Evolutionary conservation across 2,329 filamentous ascomycete species (phyloP).

Genomic region (Colletotrichum shisoi): DNA sequence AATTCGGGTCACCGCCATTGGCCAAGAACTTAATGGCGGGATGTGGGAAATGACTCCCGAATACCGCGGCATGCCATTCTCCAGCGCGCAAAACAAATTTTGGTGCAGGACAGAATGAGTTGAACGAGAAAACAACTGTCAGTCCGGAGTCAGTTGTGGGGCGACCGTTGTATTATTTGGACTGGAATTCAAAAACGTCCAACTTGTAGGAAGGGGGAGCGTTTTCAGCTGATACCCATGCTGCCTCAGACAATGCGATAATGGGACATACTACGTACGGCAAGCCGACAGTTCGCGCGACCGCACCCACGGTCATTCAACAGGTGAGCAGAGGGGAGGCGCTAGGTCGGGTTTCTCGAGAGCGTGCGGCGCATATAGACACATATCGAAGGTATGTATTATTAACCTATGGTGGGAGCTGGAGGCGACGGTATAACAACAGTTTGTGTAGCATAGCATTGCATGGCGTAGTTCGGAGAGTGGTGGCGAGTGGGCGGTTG

Average conservation of each 20-base stretch:
- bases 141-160: not conserved
- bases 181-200: not conserved
- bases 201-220: conserved; percentile 7
- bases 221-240: conserved; percentile 6
- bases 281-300: conserved; percentile 26
- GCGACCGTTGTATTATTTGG: not conserved
- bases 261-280: conserved; percentile 14
- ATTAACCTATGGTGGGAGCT: conserved; percentile 21
- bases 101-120: conserved; percentile 7
- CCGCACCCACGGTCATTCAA: conserved; percentile 18
- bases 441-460: not conserved
- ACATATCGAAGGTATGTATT: conserved; percentile 12
- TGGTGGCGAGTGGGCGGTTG: conserved; percentile 1
- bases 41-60: conserved; percentile 4
- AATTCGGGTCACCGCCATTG: conserved; percentile 20
- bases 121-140: not conserved
- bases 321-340: conserved; percentile 8
- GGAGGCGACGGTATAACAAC: conserved; percentile 16
- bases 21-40: not conserved
- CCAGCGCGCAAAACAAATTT: not conserved
- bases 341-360: conserved; percentile 4
- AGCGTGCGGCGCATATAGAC: conserved; percentile 23
- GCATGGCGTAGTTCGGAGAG: not conserved
- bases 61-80: conserved; percentile 1
- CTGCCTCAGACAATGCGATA: conserved; percentile 21